A percentile compares a stretch with the other conserved stretches of the same genome.
Evolutionary conservation across 495 filamentous ascomycete species (phyloP).

Genomic region (Endocarpon pusillum): DNA sequence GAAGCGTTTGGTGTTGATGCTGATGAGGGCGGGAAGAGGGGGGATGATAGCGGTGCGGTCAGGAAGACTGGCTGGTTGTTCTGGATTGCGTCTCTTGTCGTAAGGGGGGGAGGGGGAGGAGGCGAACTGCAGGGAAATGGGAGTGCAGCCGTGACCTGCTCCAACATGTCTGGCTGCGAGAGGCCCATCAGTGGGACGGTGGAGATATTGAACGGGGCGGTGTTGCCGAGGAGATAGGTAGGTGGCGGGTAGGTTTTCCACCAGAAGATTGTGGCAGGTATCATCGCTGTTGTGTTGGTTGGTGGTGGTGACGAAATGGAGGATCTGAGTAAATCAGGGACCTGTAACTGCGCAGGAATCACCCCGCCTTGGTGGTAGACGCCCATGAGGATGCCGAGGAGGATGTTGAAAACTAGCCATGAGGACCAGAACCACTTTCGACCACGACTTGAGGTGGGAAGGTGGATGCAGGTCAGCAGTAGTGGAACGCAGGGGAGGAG

Average conservation of each 20-base stretch:
- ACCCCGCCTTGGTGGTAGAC: constrained; percentile 89
- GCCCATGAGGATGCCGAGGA: constrained; percentile 72
- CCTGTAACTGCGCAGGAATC: constrained; percentile 55
- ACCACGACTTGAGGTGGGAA: constrained; percentile 37
- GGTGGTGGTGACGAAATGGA: constrained; percentile 12
- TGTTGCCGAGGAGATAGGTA: constrained; percentile 71
- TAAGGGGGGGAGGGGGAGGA: constrained; percentile 47
- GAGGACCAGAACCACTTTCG: constrained; percentile 38
- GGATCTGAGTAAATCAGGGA: constrained; percentile 10
- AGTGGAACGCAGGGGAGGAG: constrained; percentile 75
- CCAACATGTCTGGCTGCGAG: constrained; percentile 39
- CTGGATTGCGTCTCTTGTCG: not conserved
- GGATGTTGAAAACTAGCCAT: constrained; percentile 74
- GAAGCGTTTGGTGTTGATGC: constrained; percentile 6
- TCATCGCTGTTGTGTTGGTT: constrained; percentile 26
- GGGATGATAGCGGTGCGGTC: constrained; percentile 36
- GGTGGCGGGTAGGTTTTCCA: constrained; percentile 97
- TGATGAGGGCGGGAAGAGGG: constrained; percentile 32
- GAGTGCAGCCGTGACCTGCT: constrained; percentile 32
- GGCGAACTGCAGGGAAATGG: too few relatives aligned
- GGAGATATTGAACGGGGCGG: constrained; percentile 29
- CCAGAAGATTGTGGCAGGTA: constrained; percentile 60
- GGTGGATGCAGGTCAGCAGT: constrained; percentile 62
- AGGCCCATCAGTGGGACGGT: constrained; percentile 77
- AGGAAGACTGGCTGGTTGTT: constrained; percentile 35